A percentile compares a stretch with the other conserved stretches of the same genome.
Conservation (phyloP, 129 eudicot genomes). For the Flaveria sonorensis region DNA sequence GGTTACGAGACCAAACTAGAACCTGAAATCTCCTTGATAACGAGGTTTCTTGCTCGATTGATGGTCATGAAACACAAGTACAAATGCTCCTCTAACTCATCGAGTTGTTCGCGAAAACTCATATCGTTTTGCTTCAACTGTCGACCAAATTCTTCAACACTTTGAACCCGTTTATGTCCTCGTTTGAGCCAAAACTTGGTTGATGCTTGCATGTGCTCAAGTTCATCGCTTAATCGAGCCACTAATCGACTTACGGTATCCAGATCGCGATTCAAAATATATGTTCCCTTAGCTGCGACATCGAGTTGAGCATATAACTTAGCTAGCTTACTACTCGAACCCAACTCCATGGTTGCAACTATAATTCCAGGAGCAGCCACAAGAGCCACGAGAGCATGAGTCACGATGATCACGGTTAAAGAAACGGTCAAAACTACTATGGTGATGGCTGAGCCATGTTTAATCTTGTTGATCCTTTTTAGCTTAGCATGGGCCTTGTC, state of each 20-base stretch:
- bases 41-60: conserved; percentile 78
- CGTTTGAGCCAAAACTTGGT: conserved; percentile 57
- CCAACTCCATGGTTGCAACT: conserved; percentile 48
- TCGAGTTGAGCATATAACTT: conserved; percentile 63
- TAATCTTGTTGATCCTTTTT: conserved; percentile 41
- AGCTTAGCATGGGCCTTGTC: conserved; percentile 62
- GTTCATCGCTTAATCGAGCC: conserved; percentile 69
- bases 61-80: conserved; percentile 83
- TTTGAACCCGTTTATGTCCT: conserved; percentile 61
- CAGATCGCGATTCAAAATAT: conserved; percentile 71
- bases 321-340: conserved; percentile 42
- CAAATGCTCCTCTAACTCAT: conserved; percentile 86
- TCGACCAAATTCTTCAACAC: conserved; percentile 56
- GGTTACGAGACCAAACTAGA: conserved; percentile 23
- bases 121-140: conserved; percentile 58
- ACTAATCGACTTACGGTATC: conserved; percentile 74
- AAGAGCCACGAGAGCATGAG: conserved; percentile 58
- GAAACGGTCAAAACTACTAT: conserved; percentile 69
- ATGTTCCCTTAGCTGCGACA: conserved; percentile 77
- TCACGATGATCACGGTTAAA: conserved; percentile 48
- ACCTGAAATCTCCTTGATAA: conserved; percentile 50
- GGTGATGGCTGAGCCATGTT: conserved; percentile 55
- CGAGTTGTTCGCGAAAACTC: conserved; percentile 67
- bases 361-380: conserved; percentile 70
- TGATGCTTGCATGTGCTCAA: conserved; percentile 56